Evolutionary conservation across 805 yeast genomes (phyloP), one percentile per base, ranked within the genome.

Genomic region (Saccharomycopsis sp.): DNA sequence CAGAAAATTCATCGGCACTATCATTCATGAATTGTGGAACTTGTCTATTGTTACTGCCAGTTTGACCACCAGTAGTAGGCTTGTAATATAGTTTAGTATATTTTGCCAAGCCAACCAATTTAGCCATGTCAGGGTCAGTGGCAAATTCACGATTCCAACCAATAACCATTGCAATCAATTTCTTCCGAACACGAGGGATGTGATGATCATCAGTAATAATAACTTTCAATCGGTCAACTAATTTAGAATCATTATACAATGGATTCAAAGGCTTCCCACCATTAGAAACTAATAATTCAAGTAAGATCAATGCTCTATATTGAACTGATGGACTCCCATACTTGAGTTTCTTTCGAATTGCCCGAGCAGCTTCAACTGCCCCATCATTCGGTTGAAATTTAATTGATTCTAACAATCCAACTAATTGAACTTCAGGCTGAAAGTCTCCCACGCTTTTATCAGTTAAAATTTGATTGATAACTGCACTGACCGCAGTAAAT

Each of bases 271-370:
- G 54, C 8, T 51, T 58, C 1, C 74, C 72, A 22, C 75, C 77
- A 56, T 81, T 80, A 29, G 76, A 72, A 1, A 83, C 77, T 19
- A 82, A 59, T 16, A 75, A 63, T 53, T 83, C 85, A 32, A 80
- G 61, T 41, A 47, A 40, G 13, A 56, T 81, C 64, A 88, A 60
- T 0, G 95, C 84, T 38, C 85, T 74, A 43, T 73, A 54, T 59
- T 85, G 95, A 52, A 81, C 82, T 16, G 66, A 62, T 3, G 63
- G 58, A 2, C 70, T 57, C n/a, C 97, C 97, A 58, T 90, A 84
- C 64, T 94, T 93, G 58, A 93, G 65, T 56, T 80, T 79, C 68
- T 93, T 93, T 41, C 98, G 73, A 19, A 93, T 65, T 1, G 96
- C 94, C 35, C 97, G 70, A 0, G 97, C 97, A 1, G 94, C 90